Evolutionary conservation across 2,329 filamentous ascomycete genomes (phyloP).

Genomic region (Fusarium sp.): DNA sequence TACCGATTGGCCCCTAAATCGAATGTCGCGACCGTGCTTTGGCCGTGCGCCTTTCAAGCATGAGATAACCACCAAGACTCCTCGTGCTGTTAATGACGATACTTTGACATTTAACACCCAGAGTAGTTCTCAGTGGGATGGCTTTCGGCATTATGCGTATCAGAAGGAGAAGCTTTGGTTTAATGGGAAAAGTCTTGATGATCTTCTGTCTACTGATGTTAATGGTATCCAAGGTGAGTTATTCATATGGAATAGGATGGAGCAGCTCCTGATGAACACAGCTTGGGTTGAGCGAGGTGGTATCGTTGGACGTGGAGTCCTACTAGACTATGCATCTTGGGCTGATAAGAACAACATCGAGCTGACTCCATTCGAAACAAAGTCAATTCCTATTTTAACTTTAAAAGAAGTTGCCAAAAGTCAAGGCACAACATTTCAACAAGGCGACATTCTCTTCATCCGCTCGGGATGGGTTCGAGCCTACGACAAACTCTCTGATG

Average conservation of each 20-base stretch:
- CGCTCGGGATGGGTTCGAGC: slow-evolving; percentile 65
- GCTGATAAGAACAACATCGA: slow-evolving; percentile 54
- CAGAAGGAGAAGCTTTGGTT: slow-evolving; percentile 54
- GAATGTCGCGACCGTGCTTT: slow-evolving; percentile 54
- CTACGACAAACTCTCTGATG: slow-evolving; percentile 55
- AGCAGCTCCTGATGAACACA: not conserved
- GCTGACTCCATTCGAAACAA: slow-evolving; percentile 57
- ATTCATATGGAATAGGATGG: fast-evolving
- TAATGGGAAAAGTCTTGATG: slow-evolving; percentile 57
- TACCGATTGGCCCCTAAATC: slow-evolving; percentile 53
- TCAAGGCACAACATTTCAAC: slow-evolving; percentile 58
- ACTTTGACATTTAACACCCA: slow-evolving; percentile 54
- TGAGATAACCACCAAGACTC: slow-evolving; percentile 45
- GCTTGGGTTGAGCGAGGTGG: slow-evolving; percentile 52
- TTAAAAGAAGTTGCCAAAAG: slow-evolving; percentile 60
- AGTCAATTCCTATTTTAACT: slow-evolving; percentile 58
- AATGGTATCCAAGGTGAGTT: slow-evolving; percentile 51
- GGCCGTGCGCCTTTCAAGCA: slow-evolving; percentile 51
- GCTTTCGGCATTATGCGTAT: slow-evolving; percentile 56
- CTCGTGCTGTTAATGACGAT: slow-evolving; percentile 53
- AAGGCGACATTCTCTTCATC: slow-evolving; percentile 70
- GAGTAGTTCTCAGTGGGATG: slow-evolving; percentile 58
- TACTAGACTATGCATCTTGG: slow-evolving; percentile 66
- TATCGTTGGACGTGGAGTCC: slow-evolving; percentile 64
- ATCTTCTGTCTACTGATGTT: slow-evolving; percentile 54